phyloP scores from a whole-genome alignment of 192 early-diverging fungal species.

The Allomyces macrogynus region DNA sequence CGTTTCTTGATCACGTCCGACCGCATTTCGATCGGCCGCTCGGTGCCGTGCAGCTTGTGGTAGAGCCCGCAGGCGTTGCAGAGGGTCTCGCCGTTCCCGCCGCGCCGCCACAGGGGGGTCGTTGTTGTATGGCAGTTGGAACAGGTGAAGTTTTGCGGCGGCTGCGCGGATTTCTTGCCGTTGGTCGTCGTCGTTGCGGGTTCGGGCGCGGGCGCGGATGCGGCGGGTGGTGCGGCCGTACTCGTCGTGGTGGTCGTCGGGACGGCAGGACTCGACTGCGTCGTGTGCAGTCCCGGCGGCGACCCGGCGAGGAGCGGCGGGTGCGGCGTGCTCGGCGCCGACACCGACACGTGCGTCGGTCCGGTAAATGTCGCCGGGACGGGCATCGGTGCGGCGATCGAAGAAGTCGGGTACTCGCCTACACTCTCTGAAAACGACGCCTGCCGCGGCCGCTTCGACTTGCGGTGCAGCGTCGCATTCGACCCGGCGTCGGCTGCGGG shows the following conservation, averaged over 20 bases:
- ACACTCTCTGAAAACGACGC: not conserved
- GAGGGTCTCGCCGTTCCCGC: slow-evolving; percentile 67
- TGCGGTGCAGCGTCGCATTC: not conserved
- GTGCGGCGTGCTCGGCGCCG: too few relatives aligned
- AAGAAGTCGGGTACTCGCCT: not conserved
- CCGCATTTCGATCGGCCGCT: slow-evolving; percentile 70
- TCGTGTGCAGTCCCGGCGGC: too few relatives aligned
- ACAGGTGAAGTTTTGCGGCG: not conserved
- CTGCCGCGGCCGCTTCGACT: not conserved
- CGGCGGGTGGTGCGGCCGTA: too few relatives aligned
- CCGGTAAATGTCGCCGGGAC: too few relatives aligned
- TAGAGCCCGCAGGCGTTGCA: slow-evolving; percentile 97
- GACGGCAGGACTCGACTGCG: not conserved
- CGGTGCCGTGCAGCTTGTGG: slow-evolving; percentile 78
- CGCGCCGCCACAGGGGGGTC: slow-evolving; percentile 92
- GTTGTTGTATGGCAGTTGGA: slow-evolving; percentile 39
- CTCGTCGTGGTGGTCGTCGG: not conserved
- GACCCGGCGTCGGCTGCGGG: not conserved
- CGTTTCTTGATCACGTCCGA: slow-evolving; percentile 79
- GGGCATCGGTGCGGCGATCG: not conserved
- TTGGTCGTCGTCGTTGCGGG: not conserved
- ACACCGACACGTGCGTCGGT: too few relatives aligned
- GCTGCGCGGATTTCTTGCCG: too few relatives aligned
- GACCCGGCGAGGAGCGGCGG: too few relatives aligned
- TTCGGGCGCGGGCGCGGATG: not conserved